These are phyloP conservation scores for Akebia trifoliata DNA, from an alignment of 164 flowering plant species.

Conservation along the genomic window DNA sequence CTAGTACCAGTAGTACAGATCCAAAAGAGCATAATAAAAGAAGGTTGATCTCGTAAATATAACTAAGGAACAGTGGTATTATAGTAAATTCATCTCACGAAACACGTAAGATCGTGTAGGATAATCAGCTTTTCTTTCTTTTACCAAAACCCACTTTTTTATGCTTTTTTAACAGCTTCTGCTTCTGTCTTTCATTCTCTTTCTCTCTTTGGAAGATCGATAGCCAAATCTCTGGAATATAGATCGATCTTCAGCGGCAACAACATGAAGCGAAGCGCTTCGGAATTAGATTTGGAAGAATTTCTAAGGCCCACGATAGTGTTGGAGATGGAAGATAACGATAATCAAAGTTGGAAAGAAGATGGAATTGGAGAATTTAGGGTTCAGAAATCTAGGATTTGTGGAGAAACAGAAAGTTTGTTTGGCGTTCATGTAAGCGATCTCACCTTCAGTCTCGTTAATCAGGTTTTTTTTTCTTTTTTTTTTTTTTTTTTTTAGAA, in stretches of 20 bases:
- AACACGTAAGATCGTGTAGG: conserved; percentile 7
- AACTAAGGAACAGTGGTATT: background rate
- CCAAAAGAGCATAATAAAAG: background rate
- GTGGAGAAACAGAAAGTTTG: conserved; percentile 1
- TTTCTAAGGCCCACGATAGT: conserved; percentile 5
- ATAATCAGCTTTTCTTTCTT: conserved; percentile 13
- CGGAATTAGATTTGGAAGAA: conserved; percentile 25
- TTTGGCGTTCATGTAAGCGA: conserved; percentile 12
- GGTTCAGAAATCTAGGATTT: conserved; percentile 9
- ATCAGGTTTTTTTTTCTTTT: conserved; percentile 13
- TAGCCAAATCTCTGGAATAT: no score
- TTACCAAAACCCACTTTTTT: background rate
- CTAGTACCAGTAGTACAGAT: background rate
- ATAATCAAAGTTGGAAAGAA: background rate
- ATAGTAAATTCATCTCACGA: background rate
- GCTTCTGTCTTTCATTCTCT: background rate
- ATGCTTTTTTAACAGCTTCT: background rate
- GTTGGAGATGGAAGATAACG: background rate
- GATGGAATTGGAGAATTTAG: background rate
- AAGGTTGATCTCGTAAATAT: conserved; percentile 1
- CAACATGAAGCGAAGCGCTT: conserved; percentile 30
- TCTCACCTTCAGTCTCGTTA: conserved; percentile 13
- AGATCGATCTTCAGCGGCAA: background rate
- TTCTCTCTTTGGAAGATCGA: conserved; percentile 2
- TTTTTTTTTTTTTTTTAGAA: background rate